Base-by-base conservation (phyloP, 2,329 filamentous ascomycete species). In the Penicillium sp. region DNA sequence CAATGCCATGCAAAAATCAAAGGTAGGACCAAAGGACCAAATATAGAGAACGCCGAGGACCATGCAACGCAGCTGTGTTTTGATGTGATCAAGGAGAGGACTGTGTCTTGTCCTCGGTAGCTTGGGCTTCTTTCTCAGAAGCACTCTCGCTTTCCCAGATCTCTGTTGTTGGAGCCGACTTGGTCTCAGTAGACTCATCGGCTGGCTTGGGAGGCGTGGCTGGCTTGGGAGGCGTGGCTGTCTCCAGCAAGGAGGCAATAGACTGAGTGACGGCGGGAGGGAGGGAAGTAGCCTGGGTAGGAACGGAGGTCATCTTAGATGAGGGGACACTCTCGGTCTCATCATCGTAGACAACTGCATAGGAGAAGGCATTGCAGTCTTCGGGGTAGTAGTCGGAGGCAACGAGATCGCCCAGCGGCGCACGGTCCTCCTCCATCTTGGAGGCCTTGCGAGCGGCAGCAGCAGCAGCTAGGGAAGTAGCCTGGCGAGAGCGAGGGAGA, bases 341-440 rank as follows among this genome's bases (percentile, higher is more conserved):
- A 29, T 85, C 81, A 6, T 72, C 81, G n/a, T 79, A 76, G 1
- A 87, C 69, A 11, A 86, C 68, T 38, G 86, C 71, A 26, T 84
- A 74, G 0, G 79, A 81, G 1, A 76, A 73, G 51, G 78, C 79
- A 60, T 86, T 80, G 51, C 80, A 85, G 3, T 80, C 85, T 13
- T 80, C 75, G 3, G 80, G 76, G 58, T 85, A 87, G 60, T 81
- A 89, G 40, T 87, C 82, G 16, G 79, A 73, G 1, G 79, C 78
- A 44, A 82, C 77, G 59, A 89, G 78, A 61, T 87, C 84, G 7
- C 78, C 79, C 1, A 89, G 72, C 0, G 85, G 84, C 4, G 76
- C 72, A 20, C 86, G 79, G 59, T 84, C 79, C 59, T 86, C 82
- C 20, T 85, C 73, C 14, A 79, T 64, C 74, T 83, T 83, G 47